A percentile compares a stretch with the other conserved stretches of the same genome.
These are phyloP conservation scores for Claviceps pazoutovae DNA, from an alignment of 2,329 filamentous ascomycete species.

Conservation along the genomic window DNA sequence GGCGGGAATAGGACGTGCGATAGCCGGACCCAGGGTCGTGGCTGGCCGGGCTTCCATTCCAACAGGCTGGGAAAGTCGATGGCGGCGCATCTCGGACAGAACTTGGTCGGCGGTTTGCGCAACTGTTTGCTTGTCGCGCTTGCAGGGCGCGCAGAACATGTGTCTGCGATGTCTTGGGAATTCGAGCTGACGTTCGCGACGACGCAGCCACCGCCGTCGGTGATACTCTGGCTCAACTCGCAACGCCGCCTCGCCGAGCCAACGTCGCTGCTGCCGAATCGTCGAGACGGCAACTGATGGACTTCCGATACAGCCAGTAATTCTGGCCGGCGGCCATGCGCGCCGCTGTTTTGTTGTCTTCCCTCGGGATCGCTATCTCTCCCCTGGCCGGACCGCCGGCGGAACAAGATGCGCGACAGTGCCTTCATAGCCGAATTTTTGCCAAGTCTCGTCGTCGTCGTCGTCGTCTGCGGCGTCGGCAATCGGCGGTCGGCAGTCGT, in stretches of 20 bases:
- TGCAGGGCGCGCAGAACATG: background rate
- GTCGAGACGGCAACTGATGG: conserved; percentile 21
- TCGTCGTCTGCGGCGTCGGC: background rate
- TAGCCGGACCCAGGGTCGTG: conserved; percentile 23
- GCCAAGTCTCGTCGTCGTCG: background rate
- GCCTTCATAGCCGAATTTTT: conserved; percentile 18
- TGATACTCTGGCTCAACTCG: background rate
- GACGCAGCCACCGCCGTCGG: background rate
- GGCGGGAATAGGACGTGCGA: conserved; percentile 13
- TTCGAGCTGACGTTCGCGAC: conserved; percentile 14
- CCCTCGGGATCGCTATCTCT: conserved; percentile 9
- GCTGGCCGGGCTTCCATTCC: conserved; percentile 21
- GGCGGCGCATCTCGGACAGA: conserved; percentile 19
- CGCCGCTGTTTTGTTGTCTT: conserved; percentile 4
- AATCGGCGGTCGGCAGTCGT: background rate
- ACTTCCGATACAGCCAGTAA: conserved; percentile 17
- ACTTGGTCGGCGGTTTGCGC: conserved; percentile 6
- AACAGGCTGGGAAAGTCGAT: conserved; percentile 23
- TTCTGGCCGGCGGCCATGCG: conserved; percentile 3
- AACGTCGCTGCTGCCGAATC: conserved; percentile 3
- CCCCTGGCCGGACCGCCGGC: conserved; percentile 12
- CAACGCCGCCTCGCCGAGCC: background rate
- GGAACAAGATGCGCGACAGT: conserved; percentile 21
- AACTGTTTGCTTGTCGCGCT: background rate
- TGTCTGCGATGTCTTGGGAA: background rate